A percentile compares a stretch with the other conserved stretches of the same genome.
Conservation (phyloP, 306 rosid species). For the Cucurbita argyrosperma region DNA sequence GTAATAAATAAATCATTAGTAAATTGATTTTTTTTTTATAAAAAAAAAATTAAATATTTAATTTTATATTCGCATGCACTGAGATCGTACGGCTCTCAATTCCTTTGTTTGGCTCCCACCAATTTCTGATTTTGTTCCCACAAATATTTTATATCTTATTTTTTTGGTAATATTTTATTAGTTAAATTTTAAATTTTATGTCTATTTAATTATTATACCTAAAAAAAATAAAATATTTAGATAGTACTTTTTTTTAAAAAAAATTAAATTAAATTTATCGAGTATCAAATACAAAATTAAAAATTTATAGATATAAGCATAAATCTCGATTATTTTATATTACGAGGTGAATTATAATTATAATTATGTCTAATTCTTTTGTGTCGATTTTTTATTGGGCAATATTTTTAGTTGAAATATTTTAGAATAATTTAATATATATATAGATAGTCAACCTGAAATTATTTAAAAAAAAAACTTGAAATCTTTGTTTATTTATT, state of each 20-base stretch:
- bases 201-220: no score
- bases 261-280: no score
- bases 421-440: not conserved
- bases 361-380: not conserved
- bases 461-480: no score
- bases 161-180: not conserved
- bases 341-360: not conserved
- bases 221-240: no score
- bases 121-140: slow-evolving; percentile 5
- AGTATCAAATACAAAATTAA: no score
- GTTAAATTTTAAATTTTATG: no score
- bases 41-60: not conserved
- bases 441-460: no score
- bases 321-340: no score
- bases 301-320: no score
- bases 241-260: no score
- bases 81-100: slow-evolving; percentile 8
- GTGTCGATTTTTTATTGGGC: not conserved
- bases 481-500: no score
- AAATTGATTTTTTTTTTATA: not conserved
- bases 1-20: not conserved
- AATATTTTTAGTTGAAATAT: not conserved
- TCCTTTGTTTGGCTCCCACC: slow-evolving; percentile 2
- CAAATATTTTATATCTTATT: not conserved
- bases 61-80: not conserved